A percentile compares a stretch with the other conserved stretches of the same genome.
Conservation (phyloP, 225 moss, liverwort and hornwort species). For the Climacium dendroides region DNA sequence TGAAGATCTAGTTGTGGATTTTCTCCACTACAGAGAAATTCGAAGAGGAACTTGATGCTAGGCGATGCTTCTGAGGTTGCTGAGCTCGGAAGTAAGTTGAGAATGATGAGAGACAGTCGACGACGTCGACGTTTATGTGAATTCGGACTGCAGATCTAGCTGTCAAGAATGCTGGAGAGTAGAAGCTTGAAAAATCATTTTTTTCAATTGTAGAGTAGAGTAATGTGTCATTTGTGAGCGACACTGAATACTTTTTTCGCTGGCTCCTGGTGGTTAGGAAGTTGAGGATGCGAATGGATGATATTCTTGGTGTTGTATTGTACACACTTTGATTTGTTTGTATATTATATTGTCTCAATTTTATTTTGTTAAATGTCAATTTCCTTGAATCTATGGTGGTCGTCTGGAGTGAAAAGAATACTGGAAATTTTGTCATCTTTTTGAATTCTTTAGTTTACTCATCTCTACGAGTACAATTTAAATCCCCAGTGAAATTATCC, state of each 20-base stretch:
- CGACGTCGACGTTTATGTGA: background rate
- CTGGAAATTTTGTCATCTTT: fast-evolving
- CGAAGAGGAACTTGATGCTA: fast-evolving
- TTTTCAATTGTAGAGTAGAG: background rate
- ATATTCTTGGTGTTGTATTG: background rate
- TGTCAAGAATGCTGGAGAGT: too few species aligned
- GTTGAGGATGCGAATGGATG: background rate
- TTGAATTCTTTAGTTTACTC: fast-evolving
- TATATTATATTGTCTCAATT: background rate
- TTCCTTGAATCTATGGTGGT: fast-evolving
- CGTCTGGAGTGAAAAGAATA: fast-evolving
- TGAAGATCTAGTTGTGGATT: background rate
- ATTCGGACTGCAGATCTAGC: fast-evolving
- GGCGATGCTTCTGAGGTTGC: background rate
- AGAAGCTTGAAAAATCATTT: background rate
- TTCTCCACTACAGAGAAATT: background rate
- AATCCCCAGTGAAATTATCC: fast-evolving
- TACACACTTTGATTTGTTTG: background rate
- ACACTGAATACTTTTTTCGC: background rate
- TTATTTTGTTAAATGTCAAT: background rate
- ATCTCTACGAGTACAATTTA: background rate
- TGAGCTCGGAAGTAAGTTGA: background rate
- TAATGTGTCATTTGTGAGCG: background rate
- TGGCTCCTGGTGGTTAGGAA: background rate
- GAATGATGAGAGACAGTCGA: too few species aligned